These are phyloP conservation scores for Pistacia integerrima DNA, from an alignment of 345 rosid species.

Conservation along the genomic window DNA sequence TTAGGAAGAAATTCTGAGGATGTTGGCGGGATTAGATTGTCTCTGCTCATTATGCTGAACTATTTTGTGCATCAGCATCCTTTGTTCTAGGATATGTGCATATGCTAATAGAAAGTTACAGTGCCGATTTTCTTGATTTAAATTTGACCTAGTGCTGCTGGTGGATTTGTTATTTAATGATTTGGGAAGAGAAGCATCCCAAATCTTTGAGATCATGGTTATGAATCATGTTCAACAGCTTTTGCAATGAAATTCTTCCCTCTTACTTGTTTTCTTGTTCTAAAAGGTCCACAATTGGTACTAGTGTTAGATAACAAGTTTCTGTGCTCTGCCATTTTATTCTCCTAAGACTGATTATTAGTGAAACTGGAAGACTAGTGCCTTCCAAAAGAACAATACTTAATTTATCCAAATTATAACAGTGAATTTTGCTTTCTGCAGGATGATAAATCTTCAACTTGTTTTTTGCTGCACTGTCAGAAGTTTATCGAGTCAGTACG, in stretches of 20 bases:
- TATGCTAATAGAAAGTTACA: not conserved
- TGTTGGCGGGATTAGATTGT: not conserved
- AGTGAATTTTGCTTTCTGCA: constrained; percentile 39
- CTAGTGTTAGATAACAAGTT: not conserved
- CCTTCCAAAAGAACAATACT: not conserved
- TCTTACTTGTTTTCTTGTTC: not conserved
- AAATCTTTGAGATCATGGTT: constrained; percentile 1
- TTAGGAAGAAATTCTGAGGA: too few species aligned
- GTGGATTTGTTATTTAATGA: not conserved
- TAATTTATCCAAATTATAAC: constrained; percentile 21
- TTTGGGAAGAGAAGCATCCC: not conserved
- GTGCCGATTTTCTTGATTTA: not conserved
- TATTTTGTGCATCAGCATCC: not conserved
- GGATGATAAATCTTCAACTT: constrained; percentile 86
- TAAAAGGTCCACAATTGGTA: not conserved
- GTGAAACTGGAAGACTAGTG: not conserved
- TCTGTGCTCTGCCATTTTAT: not conserved
- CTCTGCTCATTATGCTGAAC: not conserved
- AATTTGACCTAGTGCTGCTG: not conserved
- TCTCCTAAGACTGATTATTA: not conserved
- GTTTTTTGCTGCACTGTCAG: constrained; percentile 89
- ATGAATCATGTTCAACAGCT: not conserved
- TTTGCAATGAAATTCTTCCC: not conserved
- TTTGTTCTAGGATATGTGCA: not conserved
- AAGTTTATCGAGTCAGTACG: constrained; percentile 87